Evolutionary conservation across 2,329 filamentous ascomycete species (phyloP).

Genomic region (Diaporthe citriasiana): DNA sequence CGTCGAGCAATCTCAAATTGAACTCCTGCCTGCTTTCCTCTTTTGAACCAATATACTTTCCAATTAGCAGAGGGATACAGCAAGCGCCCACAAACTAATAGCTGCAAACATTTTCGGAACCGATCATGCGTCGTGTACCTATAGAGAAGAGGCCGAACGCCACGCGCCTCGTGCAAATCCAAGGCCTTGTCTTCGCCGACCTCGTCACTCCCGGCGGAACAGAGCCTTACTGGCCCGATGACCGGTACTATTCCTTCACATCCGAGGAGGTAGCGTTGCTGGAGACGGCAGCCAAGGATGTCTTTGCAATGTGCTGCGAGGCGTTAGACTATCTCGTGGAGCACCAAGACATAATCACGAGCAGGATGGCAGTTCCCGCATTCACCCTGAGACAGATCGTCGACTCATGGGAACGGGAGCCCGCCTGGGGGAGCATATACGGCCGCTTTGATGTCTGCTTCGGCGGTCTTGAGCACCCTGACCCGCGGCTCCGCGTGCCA

Average conservation of each 20-base stretch:
- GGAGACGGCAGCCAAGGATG: conserved; percentile 33
- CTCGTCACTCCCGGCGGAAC: background rate
- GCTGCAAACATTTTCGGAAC: background rate
- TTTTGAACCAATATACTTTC: background rate
- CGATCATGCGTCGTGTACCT: conserved; percentile 5
- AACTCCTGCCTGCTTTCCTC: background rate
- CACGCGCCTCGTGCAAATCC: conserved; percentile 8
- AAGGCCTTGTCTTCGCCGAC: background rate
- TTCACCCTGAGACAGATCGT: conserved; percentile 34
- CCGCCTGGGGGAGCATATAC: conserved; percentile 40
- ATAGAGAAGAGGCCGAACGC: conserved; percentile 3
- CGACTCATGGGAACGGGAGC: conserved; percentile 35
- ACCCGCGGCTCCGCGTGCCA: conserved; percentile 26
- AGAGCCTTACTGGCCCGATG: conserved; percentile 40
- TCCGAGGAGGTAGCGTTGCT: conserved; percentile 32
- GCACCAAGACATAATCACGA: conserved; percentile 35
- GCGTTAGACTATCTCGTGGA: conserved; percentile 38
- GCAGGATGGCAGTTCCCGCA: conserved; percentile 37
- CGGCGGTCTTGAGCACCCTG: conserved; percentile 37
- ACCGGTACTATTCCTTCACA: conserved; percentile 40
- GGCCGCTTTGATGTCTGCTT: conserved; percentile 41
- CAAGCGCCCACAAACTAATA: background rate
- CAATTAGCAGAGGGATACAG: background rate
- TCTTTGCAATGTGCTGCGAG: conserved; percentile 42
- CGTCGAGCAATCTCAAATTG: background rate